These are phyloP conservation scores for Irpex sp. DNA, from an alignment of 1,284 basidiomycete genomes.

Conservation along the genomic window DNA sequence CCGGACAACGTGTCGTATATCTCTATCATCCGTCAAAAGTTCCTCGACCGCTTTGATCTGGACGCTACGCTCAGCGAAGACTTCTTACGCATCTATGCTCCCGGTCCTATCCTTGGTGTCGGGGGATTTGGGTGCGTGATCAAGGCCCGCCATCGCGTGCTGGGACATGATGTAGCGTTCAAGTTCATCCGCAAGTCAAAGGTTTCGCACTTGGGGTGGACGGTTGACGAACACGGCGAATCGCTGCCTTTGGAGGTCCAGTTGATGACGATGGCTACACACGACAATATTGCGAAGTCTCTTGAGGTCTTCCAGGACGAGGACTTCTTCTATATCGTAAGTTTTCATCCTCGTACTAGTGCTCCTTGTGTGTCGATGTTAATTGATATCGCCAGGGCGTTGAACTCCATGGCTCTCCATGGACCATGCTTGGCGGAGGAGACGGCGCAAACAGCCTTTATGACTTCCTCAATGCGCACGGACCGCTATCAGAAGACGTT, in stretches of 20 bases:
- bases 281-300: neutral
- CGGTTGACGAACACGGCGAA: neutral
- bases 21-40: neutral
- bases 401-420: neutral
- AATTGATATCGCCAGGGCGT: neutral
- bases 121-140: neutral
- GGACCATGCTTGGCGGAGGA: neutral
- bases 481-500: neutral
- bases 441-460: neutral
- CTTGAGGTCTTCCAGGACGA: neutral
- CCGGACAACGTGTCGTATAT: neutral
- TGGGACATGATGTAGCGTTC: neutral
- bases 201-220: neutral
- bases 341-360: neutral
- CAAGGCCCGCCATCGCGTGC: neutral
- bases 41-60: neutral
- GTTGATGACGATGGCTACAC: neutral
- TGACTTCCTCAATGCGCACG: neutral
- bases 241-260: neutral
- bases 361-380: neutral
- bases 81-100: neutral
- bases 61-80: neutral
- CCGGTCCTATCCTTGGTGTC: neutral
- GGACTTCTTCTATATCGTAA: neutral
- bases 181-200: neutral